Conservation (phyloP, 495 filamentous ascomycete species). For the Lophium mytilinum region DNA sequence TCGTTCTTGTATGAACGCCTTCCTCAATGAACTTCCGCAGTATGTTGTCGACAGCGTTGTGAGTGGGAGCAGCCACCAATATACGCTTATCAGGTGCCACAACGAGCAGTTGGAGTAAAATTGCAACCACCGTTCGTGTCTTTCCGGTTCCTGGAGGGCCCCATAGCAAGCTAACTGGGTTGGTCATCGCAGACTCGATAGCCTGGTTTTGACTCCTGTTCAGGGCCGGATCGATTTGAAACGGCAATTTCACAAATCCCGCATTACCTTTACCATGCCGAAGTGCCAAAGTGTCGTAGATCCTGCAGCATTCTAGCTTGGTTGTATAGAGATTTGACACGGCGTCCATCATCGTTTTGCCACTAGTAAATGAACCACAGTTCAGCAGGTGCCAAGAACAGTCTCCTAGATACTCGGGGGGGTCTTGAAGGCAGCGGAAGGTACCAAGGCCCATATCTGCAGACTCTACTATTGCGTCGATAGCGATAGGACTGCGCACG, state of each 20-base stretch:
- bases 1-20: conserved; percentile 4
- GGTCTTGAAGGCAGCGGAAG: conserved; percentile 39
- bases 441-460: conserved; percentile 33
- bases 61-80: conserved; percentile 43
- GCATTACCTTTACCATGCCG: neutral
- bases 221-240: conserved; percentile 17
- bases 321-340: conserved; percentile 31
- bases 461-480: conserved; percentile 36
- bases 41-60: conserved; percentile 48
- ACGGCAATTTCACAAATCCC: conserved; percentile 1
- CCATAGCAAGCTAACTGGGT: conserved; percentile 41
- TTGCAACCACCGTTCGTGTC: conserved; percentile 43
- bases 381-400: conserved; percentile 40
- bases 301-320: conserved; percentile 27
- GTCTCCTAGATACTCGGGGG: conserved; percentile 35
- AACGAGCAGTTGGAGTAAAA: conserved; percentile 35
- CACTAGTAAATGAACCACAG: conserved; percentile 41
- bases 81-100: conserved; percentile 29
- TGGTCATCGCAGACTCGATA: conserved; percentile 32
- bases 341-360: conserved; percentile 42
- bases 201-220: conserved; percentile 43
- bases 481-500: conserved; percentile 26
- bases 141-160: conserved; percentile 49
- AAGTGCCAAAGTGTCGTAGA: conserved; percentile 30
- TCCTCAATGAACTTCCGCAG: conserved; percentile 37